Conservation (phyloP, 148 eudicot species). For the Camellia lanceoleosa region DNA sequence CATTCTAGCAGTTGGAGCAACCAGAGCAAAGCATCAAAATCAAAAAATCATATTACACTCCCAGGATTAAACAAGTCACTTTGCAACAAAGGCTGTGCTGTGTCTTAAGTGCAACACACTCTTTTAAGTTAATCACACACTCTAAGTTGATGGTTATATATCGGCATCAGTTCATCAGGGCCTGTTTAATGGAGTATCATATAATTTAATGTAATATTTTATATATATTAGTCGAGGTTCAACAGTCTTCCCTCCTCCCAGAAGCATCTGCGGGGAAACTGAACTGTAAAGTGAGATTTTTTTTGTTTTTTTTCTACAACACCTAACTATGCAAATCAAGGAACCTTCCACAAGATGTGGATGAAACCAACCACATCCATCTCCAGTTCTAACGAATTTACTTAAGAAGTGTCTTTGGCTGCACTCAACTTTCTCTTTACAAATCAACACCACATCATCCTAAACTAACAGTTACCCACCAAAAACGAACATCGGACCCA, state of each 20-base stretch:
- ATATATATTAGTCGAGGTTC: background rate
- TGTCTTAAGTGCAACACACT: background rate
- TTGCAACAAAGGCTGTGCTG: background rate
- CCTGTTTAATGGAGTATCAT: background rate
- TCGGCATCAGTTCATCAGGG: background rate
- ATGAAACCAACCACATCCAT: slow-evolving; percentile 5
- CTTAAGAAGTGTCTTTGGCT: background rate
- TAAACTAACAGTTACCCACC: background rate
- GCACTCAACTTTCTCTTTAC: slow-evolving; percentile 1
- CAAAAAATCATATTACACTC: background rate
- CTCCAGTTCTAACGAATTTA: background rate
- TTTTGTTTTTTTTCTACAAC: background rate
- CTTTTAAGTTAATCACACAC: no score
- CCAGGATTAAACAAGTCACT: background rate
- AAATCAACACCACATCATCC: background rate
- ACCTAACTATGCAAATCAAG: background rate
- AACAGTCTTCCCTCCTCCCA: background rate
- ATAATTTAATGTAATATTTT: background rate
- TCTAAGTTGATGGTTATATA: no score
- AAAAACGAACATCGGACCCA: background rate
- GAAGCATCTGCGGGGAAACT: background rate
- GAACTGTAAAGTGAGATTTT: background rate
- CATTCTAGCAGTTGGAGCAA: no score
- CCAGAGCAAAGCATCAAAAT: no score
- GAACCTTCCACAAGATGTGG: slow-evolving; percentile 12